Conservation (phyloP, 768 basidiomycete genomes). For the Agaricus sinodeliciosus region DNA sequence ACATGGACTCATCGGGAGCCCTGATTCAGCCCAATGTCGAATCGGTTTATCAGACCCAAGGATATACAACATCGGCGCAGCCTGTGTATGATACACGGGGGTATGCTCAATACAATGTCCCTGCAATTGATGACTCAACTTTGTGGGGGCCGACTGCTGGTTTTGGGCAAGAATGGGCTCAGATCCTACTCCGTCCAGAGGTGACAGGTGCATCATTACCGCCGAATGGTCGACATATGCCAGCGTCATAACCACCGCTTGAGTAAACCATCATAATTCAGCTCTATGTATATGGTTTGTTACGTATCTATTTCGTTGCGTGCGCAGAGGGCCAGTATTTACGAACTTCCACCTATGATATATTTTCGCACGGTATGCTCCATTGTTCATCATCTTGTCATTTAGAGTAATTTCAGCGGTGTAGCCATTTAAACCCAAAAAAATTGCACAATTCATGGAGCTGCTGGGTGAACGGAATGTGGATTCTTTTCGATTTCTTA, state of each 20-base stretch:
- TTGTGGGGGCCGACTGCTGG: conserved; percentile 76
- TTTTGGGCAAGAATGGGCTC: conserved; percentile 72
- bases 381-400: conserved; percentile 5
- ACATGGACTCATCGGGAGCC: conserved; percentile 22
- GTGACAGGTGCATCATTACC: conserved; percentile 12
- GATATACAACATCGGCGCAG: conserved; percentile 12
- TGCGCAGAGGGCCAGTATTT: conserved; percentile 10
- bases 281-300: conserved; percentile 11
- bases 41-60: conserved; percentile 14
- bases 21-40: conserved; percentile 15
- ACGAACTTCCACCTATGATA: not conserved
- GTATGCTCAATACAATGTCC: conserved; percentile 36
- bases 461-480: too few relatives aligned
- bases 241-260: conserved; percentile 22
- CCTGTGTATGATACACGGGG: conserved; percentile 33
- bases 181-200: conserved; percentile 54
- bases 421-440: conserved; percentile 26
- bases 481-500: conserved; percentile 13
- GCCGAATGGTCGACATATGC: conserved; percentile 25
- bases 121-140: conserved; percentile 52
- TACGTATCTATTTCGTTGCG: conserved; percentile 14
- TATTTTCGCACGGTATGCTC: not conserved
- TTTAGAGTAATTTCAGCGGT: conserved; percentile 16
- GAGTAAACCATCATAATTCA: conserved; percentile 3
- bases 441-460: too few relatives aligned